A percentile compares a stretch with the other conserved stretches of the same genome.
Conservation (phyloP, 225 moss, liverwort and hornwort genomes). For the Sphagnum contortum region DNA sequence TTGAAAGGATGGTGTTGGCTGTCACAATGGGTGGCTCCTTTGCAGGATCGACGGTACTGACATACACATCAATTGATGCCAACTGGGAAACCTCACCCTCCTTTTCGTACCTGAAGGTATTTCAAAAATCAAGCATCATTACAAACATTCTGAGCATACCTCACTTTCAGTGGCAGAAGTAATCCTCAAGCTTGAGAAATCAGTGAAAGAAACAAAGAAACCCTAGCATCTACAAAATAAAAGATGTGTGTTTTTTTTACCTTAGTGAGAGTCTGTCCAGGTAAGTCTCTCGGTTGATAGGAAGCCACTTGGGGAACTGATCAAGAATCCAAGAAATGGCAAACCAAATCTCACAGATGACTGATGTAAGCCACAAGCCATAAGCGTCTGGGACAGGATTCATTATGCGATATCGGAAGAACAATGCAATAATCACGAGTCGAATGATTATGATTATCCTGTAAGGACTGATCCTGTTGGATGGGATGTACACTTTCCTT, state of each 20-base stretch:
- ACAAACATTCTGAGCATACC: background rate
- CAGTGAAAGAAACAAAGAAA: background rate
- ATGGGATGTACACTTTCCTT: conserved; percentile 62
- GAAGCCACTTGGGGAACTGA: conserved; percentile 95
- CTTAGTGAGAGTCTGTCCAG: conserved; percentile 77
- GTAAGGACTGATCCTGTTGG: conserved; percentile 82
- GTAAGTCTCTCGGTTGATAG: conserved; percentile 87
- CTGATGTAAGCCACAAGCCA: conserved; percentile 85
- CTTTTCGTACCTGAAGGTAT: conserved; percentile 58
- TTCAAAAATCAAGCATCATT: background rate
- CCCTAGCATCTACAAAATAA: too few relatives aligned
- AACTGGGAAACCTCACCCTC: conserved; percentile 65
- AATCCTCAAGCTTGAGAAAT: too few relatives aligned
- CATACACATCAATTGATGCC: conserved; percentile 64
- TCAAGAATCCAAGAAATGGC: conserved; percentile 95
- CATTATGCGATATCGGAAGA: conserved; percentile 78
- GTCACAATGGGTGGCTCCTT: conserved; percentile 94
- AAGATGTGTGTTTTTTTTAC: conserved; percentile 4
- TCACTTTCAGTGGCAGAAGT: background rate
- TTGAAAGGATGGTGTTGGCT: conserved; percentile 86
- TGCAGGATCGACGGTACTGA: conserved; percentile 82
- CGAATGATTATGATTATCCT: conserved; percentile 67
- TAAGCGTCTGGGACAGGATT: conserved; percentile 55
- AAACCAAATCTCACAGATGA: conserved; percentile 91
- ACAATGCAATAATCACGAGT: conserved; percentile 63